Evolutionary conservation across 2,329 filamentous ascomycete species (phyloP), one percentile per base, ranked within the genome.

Genomic region (Colletotrichum eleusines): DNA sequence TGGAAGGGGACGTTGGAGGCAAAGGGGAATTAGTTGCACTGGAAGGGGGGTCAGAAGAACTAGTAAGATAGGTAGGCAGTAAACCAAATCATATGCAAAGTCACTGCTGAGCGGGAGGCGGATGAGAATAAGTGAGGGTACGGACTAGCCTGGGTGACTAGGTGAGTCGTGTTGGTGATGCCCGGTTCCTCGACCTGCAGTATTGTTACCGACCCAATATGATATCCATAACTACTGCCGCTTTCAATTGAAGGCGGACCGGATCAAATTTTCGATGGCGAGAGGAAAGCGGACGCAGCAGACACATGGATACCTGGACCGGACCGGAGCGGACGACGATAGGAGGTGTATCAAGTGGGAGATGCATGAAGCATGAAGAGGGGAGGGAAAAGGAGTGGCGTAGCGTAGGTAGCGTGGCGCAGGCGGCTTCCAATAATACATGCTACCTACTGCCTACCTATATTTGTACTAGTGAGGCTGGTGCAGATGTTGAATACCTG

Each of bases 1-100:
- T 68, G 63, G 57, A 18, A 18, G 58, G 23, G n/a, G 57, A 48
- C 28, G 14, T 28, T 23, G 40, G 50, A 33, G 28, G 12, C 14
- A 54, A 5, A 38, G 23, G 40, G 42, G 33, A 35, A 4, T n/a
- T 55, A 38, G 48, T 48, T 40, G 20, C 18, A 40, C 35, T 38
- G 3, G 35, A 38, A 38, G n/a, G n/a, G 11, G 11, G 35, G 35
- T 11, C 33, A 35, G 11, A n/a, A n/a, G n/a, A n/a, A n/a, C n/a
- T 33, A 33, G 31, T 3, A 4, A 33, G 31, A 7, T 33, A 33
- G 31, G 31, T 33, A 40, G 38, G 38, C 6, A 40, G 38, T 38
- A 38, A 38, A 38, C 35, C 12, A 20, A 48, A 12, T 16, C 8
- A 33, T 5, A 33, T 7, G 33, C n/a, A n/a, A n/a, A n/a, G n/a